Conservation (phyloP, 2,329 filamentous ascomycete species). For the Penicillium brasilianum region DNA sequence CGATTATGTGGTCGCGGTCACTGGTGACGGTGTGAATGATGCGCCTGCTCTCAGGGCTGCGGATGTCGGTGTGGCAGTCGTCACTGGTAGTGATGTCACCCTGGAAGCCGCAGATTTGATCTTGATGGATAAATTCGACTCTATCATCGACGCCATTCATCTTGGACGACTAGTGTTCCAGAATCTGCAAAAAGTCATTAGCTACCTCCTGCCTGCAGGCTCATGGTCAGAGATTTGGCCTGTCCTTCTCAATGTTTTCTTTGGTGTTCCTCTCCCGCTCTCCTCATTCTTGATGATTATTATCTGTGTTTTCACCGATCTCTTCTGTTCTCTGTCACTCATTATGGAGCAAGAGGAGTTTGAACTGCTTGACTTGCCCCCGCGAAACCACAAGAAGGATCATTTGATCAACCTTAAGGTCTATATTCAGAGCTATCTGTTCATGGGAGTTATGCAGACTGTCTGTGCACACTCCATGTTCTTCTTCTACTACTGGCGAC, state of each 20-base stretch:
- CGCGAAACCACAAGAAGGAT: conserved; percentile 57
- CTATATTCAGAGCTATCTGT: conserved; percentile 59
- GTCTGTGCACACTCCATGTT: conserved; percentile 58
- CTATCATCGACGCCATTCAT: conserved; percentile 41
- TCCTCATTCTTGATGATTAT: conserved; percentile 64
- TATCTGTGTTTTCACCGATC: conserved; percentile 62
- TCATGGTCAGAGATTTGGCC: conserved; percentile 64
- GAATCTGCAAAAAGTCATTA: conserved; percentile 46
- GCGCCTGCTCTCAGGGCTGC: conserved; percentile 63
- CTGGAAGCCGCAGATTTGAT: conserved; percentile 66
- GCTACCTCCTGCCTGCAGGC: conserved; percentile 57
- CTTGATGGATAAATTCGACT: conserved; percentile 48
- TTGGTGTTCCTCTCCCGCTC: conserved; percentile 58
- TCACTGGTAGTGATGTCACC: conserved; percentile 64
- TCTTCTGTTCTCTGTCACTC: conserved; percentile 57
- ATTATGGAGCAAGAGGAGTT: conserved; percentile 64
- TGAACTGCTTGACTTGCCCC: conserved; percentile 58
- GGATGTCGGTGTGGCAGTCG: conserved; percentile 67
- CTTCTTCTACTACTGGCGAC: conserved; percentile 58
- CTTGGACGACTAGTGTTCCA: conserved; percentile 43
- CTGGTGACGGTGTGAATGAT: conserved; percentile 66
- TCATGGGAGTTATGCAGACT: conserved; percentile 59
- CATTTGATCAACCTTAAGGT: conserved; percentile 60
- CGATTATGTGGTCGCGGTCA: conserved; percentile 56
- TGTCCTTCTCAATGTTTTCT: conserved; percentile 61